Conservation (phyloP, 2,329 filamentous ascomycete species). For the Tricladium varicosporioides region DNA sequence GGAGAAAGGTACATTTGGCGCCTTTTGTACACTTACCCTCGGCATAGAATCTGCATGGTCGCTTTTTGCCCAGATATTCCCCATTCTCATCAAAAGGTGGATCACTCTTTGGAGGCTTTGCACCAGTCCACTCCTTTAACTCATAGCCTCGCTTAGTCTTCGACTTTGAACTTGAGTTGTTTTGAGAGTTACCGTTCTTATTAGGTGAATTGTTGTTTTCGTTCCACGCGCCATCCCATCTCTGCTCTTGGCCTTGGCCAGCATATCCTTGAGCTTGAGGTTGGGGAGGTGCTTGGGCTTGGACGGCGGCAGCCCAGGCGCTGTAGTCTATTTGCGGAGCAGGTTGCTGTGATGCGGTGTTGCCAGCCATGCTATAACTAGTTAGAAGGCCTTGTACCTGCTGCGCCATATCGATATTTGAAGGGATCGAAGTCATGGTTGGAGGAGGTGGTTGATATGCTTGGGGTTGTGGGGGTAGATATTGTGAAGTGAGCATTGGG, state of each 20-base stretch:
- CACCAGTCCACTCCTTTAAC: slow-evolving; percentile 16
- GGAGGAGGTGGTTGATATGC: slow-evolving; percentile 17
- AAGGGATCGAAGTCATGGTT: slow-evolving; percentile 7
- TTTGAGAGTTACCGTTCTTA: slow-evolving; percentile 5
- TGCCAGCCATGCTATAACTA: slow-evolving; percentile 22
- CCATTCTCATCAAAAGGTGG: slow-evolving; percentile 29
- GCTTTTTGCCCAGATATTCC: slow-evolving; percentile 55
- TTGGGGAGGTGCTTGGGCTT: slow-evolving; percentile 16
- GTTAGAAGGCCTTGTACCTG: slow-evolving; percentile 30
- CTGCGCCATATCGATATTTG: slow-evolving; percentile 22
- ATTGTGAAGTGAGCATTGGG: slow-evolving; percentile 31
- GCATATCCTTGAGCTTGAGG: slow-evolving; percentile 14
- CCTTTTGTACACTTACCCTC: slow-evolving; percentile 72
- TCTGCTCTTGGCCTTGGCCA: slow-evolving; percentile 13
- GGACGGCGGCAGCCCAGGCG: slow-evolving; percentile 13
- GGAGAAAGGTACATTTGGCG: slow-evolving; percentile 71
- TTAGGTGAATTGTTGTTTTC: slow-evolving; percentile 10
- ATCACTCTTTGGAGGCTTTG: slow-evolving; percentile 5
- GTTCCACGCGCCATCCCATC: slow-evolving; percentile 23
- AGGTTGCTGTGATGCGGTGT: slow-evolving; percentile 7
- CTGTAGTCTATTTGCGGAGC: slow-evolving; percentile 24
- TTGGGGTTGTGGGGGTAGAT: slow-evolving; percentile 19
- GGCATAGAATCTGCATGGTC: slow-evolving; percentile 68
- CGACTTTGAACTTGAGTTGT: slow-evolving; percentile 5
- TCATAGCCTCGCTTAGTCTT: slow-evolving; percentile 19